Conservation (phyloP, 1,284 basidiomycete species). For the Moesziomyces antarcticus region DNA sequence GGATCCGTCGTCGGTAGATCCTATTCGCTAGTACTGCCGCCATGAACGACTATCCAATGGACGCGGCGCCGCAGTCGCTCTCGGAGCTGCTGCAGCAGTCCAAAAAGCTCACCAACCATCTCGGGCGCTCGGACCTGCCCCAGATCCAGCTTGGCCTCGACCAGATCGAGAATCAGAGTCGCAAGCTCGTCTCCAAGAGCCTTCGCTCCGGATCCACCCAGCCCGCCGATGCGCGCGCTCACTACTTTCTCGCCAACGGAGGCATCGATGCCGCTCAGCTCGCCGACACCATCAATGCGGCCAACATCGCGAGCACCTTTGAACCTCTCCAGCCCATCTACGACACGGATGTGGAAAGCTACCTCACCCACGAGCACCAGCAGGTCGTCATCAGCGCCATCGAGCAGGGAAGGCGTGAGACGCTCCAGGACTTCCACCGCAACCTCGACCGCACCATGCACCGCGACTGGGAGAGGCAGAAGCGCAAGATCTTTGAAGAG, state of each 20-base stretch:
- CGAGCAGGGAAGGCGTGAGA: conserved; percentile 86
- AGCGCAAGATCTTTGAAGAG: conserved; percentile 89
- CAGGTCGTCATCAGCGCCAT: conserved; percentile 93
- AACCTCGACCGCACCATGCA: conserved; percentile 80
- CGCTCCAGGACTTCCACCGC: conserved; percentile 84
- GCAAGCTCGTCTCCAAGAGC: conserved; percentile 63
- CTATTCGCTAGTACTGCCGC: not conserved
- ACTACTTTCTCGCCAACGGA: conserved; percentile 81
- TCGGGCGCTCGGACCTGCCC: conserved; percentile 76
- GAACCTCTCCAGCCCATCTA: conserved; percentile 86
- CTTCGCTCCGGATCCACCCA: conserved; percentile 74
- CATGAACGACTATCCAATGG: conserved; percentile 56
- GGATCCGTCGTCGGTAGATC: too few relatives aligned
- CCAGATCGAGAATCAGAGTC: conserved; percentile 84
- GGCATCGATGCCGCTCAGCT: conserved; percentile 86
- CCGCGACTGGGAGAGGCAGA: conserved; percentile 88
- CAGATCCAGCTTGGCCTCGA: conserved; percentile 86
- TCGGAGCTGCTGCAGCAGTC: conserved; percentile 65
- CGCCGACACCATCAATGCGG: conserved; percentile 80
- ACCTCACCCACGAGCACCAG: conserved; percentile 89
- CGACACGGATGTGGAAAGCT: conserved; percentile 85
- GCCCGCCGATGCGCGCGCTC: conserved; percentile 56
- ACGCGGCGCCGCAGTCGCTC: conserved; percentile 55
- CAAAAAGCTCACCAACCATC: conserved; percentile 64
- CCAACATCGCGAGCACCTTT: conserved; percentile 86